These are phyloP conservation scores for Ustilago crameri DNA, from an alignment of 1,284 basidiomycete genomes.

Conservation along the genomic window DNA sequence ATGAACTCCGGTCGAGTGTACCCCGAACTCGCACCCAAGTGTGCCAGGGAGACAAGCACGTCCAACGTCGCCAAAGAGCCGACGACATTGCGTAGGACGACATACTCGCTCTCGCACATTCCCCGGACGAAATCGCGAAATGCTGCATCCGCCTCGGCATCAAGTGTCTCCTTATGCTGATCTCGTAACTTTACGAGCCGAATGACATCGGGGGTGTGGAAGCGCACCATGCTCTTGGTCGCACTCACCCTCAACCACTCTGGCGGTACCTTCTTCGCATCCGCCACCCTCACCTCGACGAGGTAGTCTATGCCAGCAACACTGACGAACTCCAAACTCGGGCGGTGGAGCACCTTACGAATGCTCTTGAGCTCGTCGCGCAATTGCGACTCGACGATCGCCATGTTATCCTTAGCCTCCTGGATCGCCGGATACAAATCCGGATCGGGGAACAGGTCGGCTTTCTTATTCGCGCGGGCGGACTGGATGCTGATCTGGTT, in stretches of 20 bases:
- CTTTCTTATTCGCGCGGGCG: constrained; percentile 79
- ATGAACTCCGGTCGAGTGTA: constrained; percentile 44
- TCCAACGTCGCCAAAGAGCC: constrained; percentile 53
- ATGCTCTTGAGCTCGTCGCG: constrained; percentile 78
- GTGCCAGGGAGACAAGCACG: constrained; percentile 49
- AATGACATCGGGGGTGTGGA: constrained; percentile 80
- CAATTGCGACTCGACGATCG: constrained; percentile 78
- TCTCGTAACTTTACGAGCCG: constrained; percentile 79
- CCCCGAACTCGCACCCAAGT: constrained; percentile 46
- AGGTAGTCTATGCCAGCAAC: constrained; percentile 71
- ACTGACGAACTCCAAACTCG: constrained; percentile 79
- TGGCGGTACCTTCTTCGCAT: constrained; percentile 79
- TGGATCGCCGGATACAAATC: constrained; percentile 78
- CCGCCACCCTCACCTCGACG: constrained; percentile 75
- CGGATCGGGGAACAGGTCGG: constrained; percentile 78
- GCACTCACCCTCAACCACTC: constrained; percentile 82
- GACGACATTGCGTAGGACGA: constrained; percentile 52
- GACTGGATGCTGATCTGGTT: constrained; percentile 75
- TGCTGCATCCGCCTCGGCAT: constrained; percentile 70
- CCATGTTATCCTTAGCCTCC: constrained; percentile 73
- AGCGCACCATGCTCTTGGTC: constrained; percentile 82
- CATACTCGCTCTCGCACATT: constrained; percentile 48
- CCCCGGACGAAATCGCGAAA: constrained; percentile 43
- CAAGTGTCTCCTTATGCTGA: constrained; percentile 80
- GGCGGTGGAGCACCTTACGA: constrained; percentile 79